Evolutionary conservation across 2,329 filamentous ascomycete genomes (phyloP).

Genomic region (Exophiala mesophila): DNA sequence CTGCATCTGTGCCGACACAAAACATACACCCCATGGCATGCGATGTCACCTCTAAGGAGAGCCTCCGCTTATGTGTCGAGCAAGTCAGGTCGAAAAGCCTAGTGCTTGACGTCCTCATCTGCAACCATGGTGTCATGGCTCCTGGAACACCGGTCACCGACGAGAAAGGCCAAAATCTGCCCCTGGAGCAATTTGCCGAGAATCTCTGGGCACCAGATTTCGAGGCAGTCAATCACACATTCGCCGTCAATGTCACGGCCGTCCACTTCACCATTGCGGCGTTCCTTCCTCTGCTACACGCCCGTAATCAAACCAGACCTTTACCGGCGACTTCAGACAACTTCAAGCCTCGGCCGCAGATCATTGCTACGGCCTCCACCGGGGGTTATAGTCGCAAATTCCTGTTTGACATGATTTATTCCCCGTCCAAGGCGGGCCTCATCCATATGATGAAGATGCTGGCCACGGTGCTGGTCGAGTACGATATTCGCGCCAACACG

Average conservation of each 20-base stretch:
- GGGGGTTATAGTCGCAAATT: conserved; percentile 32
- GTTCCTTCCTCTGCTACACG: conserved; percentile 38
- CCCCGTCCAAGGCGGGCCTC: conserved; percentile 43
- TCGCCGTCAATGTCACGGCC: conserved; percentile 33
- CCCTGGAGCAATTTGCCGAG: conserved; percentile 5
- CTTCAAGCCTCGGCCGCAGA: conserved; percentile 35
- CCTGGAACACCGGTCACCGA: conserved; percentile 26
- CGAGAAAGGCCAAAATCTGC: background rate
- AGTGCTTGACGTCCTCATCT: conserved; percentile 33
- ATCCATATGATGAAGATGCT: conserved; percentile 48
- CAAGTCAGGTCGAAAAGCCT: conserved; percentile 31
- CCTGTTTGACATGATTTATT: conserved; percentile 33
- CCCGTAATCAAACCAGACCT: conserved; percentile 36
- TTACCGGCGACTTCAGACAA: conserved; percentile 24
- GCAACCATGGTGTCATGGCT: conserved; percentile 36
- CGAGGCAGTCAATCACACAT: conserved; percentile 32
- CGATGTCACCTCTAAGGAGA: conserved; percentile 37
- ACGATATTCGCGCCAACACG: conserved; percentile 46
- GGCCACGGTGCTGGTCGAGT: conserved; percentile 37
- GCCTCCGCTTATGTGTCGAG: conserved; percentile 31
- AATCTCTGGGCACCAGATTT: conserved; percentile 8
- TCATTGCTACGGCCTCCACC: conserved; percentile 45
- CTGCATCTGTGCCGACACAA: conserved; percentile 28
- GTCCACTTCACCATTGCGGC: conserved; percentile 37
- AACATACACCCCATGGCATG: conserved; percentile 41